phyloP scores from a whole-genome alignment of 2,329 filamentous ascomycete species.

The Botrytis pseudocinerea region DNA sequence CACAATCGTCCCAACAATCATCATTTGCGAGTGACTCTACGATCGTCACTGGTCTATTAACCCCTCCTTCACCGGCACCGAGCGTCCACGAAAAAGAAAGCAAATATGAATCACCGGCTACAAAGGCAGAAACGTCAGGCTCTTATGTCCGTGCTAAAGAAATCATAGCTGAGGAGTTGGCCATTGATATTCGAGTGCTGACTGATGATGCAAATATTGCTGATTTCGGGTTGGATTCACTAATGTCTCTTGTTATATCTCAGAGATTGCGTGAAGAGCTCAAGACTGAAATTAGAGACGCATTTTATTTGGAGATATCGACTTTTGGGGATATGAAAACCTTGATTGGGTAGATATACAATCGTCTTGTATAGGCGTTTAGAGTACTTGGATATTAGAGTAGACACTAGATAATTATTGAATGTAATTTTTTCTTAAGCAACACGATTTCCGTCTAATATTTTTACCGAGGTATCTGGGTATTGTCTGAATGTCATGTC shows the following conservation, averaged over 20 bases:
- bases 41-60: background rate
- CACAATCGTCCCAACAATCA: background rate
- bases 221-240: conserved; percentile 1
- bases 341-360: background rate
- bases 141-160: background rate
- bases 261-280: conserved; percentile 58
- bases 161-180: conserved; percentile 38
- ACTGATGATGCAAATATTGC: conserved; percentile 52
- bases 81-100: background rate
- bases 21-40: background rate
- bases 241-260: conserved; percentile 25
- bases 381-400: background rate
- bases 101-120: background rate
- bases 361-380: background rate
- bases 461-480: background rate
- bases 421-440: background rate
- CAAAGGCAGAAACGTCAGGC: background rate
- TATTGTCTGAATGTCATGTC: background rate
- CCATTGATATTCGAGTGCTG: conserved; percentile 49
- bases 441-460: background rate
- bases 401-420: background rate
- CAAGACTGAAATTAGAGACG: conserved; percentile 47
- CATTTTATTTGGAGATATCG: conserved; percentile 14
- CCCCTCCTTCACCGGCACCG: background rate
- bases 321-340: background rate